Evolutionary conservation across 1,284 basidiomycete species (phyloP), one percentile per base, ranked within the genome.

Genomic region (Sanguinoderma infundibulare): DNA sequence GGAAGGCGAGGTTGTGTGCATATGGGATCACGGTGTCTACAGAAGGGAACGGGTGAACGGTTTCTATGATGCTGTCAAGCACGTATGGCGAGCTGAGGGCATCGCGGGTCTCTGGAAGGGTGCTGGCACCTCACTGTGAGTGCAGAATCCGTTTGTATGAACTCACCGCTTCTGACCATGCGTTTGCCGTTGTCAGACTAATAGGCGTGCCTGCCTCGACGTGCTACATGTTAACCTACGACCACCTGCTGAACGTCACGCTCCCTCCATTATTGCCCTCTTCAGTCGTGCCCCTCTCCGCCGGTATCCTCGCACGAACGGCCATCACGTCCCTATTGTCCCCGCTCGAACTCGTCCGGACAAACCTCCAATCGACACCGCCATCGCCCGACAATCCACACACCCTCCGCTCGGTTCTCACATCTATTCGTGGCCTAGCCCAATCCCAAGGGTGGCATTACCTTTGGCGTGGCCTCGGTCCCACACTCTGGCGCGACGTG

Each of bases 141-240:
- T 80, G 4, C 44, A 5, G 46, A 8, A 15, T 20, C 40, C 17
- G 15, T 54, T 44, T 28, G 2, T 26, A 2, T 10, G 63, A 60
- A 28, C 4, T 53, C 26, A 24, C n/a, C 38, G 9, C n/a, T 51
- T 15, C 49, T 51, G 24, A 55, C 57, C 51, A 65, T 66, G 22
- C 39, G 3, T 40, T 7, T 35, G 5, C n/a, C 17, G 32, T 36
- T 62, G n/a, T n/a, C 64, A 95, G 95, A 55, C 77, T 94, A 34
- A 97, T 99, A 75, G 91, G 94, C 24, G 93, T 99, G 8, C 97
- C 97, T 0, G 91, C 96, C 0, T 89, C 96, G 53, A 95, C 96
- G 51, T 86, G 90, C 38, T 99, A 99, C 78, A 99, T 99, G 90
- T 83, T 98, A 53, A 95, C 94, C 30, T 99, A 99, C 75, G 97